Conservation (phyloP, 345 rosid species). For the Nasturtium officinale region DNA sequence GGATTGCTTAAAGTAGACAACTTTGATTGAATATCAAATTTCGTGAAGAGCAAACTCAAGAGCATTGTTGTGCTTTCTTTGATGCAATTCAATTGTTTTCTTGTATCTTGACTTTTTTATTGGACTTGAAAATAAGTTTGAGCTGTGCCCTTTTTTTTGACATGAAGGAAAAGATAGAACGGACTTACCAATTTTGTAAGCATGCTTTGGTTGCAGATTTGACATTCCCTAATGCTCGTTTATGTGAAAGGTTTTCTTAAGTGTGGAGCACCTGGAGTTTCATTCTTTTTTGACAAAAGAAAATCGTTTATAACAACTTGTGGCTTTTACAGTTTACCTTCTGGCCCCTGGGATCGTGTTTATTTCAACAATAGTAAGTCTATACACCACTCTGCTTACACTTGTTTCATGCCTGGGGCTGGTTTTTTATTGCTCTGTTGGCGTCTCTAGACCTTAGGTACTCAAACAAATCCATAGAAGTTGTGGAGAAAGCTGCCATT, state of each 20-base stretch:
- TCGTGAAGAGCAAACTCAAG: neutral
- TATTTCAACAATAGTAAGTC: constrained; percentile 32
- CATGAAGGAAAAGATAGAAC: neutral
- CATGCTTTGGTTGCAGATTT: constrained; percentile 30
- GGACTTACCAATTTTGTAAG: neutral
- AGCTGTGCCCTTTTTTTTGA: no score
- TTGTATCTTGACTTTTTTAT: constrained; percentile 8
- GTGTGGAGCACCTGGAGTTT: constrained; percentile 32
- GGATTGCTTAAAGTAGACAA: neutral
- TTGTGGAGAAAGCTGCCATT: constrained; percentile 42
- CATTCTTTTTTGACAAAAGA: constrained; percentile 17
- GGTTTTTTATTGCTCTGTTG: constrained; percentile 28
- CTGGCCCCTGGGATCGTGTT: constrained; percentile 6
- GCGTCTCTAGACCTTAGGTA: constrained; percentile 50
- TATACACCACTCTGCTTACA: neutral
- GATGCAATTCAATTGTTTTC: constrained; percentile 5
- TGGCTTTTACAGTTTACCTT: neutral
- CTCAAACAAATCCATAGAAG: constrained; percentile 46
- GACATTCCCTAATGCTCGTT: constrained; percentile 36
- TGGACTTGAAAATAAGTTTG: neutral
- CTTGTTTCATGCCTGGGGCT: constrained; percentile 4
- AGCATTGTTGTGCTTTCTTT: neutral
- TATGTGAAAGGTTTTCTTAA: constrained; percentile 37
- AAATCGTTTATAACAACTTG: neutral
- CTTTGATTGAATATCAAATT: neutral